Conservation (phyloP, 2,329 filamentous ascomycete genomes). For the Colletotrichum cordylinicola region DNA sequence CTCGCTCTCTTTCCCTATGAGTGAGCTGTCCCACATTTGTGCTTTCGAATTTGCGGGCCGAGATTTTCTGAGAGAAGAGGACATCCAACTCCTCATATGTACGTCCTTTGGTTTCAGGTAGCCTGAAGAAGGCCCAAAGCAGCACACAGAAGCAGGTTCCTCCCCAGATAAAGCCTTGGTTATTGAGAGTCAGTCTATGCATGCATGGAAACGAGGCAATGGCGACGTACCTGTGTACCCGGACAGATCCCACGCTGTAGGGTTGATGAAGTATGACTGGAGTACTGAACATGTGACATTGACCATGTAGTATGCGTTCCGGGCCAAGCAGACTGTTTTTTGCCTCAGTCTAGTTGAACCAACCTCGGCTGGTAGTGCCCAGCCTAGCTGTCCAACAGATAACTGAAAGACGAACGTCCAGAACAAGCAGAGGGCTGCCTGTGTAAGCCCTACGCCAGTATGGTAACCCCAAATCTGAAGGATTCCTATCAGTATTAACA, state of each 20-base stretch:
- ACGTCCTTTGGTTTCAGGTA: constrained; percentile 29
- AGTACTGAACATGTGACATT: constrained; percentile 27
- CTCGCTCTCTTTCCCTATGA: not conserved
- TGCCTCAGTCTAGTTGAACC: constrained; percentile 35
- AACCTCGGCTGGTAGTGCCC: constrained; percentile 33
- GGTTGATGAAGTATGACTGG: constrained; percentile 43
- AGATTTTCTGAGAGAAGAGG: not conserved
- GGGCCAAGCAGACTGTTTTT: constrained; percentile 36
- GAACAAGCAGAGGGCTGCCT: constrained; percentile 33
- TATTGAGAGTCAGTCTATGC: not conserved
- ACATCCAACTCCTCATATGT: constrained; percentile 29
- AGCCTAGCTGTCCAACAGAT: constrained; percentile 23
- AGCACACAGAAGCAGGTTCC: constrained; percentile 19
- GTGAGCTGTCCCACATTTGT: not conserved
- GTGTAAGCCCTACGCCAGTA: constrained; percentile 34
- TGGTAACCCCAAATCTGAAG: constrained; percentile 36
- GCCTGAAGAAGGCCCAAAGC: constrained; percentile 27
- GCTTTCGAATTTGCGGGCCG: not conserved
- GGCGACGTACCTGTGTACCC: constrained; percentile 41
- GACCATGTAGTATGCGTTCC: constrained; percentile 26
- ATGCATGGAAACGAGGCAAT: not conserved
- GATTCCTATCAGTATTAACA: constrained; percentile 43
- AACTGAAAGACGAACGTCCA: constrained; percentile 20
- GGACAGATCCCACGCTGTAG: constrained; percentile 40
- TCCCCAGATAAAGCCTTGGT: constrained; percentile 25